Evolutionary conservation across 768 basidiomycete species (phyloP), one percentile per base, ranked within the genome.

Genomic region (Pleurotus djamor): DNA sequence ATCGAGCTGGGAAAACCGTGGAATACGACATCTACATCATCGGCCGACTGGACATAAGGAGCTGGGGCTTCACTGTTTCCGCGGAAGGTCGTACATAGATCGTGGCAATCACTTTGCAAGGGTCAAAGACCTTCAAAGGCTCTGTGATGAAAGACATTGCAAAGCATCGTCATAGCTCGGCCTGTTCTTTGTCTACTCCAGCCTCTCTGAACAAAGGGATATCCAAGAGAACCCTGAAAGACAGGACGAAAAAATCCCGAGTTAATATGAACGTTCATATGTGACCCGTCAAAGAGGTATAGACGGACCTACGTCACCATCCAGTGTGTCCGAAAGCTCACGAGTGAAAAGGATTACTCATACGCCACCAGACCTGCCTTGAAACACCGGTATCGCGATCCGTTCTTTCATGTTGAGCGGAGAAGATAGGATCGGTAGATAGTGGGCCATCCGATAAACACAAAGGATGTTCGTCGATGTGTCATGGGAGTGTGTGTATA

Each of bases 371-470:
- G n/a, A 9, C 51, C 34, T 17, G 7, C 38, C 7, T 52, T 52
- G 28, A 56, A 21, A 56, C 16, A 41, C 54, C 54, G 54, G 54
- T 44, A 56, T 56, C 54, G 54, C 41, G 21, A 56, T 56, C 54
- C 54, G 38, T 28, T 56, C 41, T 43, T 32, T 56, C 17, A 43
- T 9, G 9, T 14, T 17, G 17, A 17, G 38, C 13, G 38, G 41
- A 56, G 49, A 33, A 50, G 54, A 56, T 56, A 56, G 36, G 41
- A 56, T 56, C 54, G 41, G 54, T n/a, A 41, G 54, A 56, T 56
- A 41, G 54, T 32, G 21, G 21, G 21, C 28, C 41, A 41, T 56
- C 37, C 54, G 54, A 56, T 56, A 56, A 56, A 32, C 54, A 56
- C 41, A 21, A 41, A 56, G 44, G 41, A 28, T 28, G 21, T 28